Percentiles rank a stretch among this genome's conserved stretches.
phyloP scores from a whole-genome alignment of 179 eudicot species.

The Patellifolia procumbens region DNA sequence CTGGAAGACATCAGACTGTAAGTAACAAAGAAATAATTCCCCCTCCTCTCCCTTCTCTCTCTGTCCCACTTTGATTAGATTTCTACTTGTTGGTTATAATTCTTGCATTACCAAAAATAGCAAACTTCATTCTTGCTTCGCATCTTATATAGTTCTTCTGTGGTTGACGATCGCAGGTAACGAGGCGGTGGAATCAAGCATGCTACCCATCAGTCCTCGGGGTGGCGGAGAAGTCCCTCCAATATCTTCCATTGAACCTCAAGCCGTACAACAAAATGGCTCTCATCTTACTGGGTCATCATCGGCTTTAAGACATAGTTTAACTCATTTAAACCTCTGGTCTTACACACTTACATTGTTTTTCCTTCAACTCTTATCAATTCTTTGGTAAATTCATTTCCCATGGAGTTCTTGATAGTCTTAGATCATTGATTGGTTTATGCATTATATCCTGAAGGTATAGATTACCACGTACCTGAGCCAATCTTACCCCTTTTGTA shows the following conservation, averaged over 20 bases:
- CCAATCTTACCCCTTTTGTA: constrained; percentile 11
- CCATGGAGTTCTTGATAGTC: constrained; percentile 13
- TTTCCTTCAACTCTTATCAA: constrained; percentile 18
- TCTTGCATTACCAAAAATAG: not conserved
- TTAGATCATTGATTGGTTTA: constrained; percentile 27
- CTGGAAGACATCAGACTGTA: constrained; percentile 75
- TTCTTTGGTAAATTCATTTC: constrained; percentile 20
- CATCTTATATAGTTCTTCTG: not conserved
- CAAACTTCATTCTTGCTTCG: not conserved
- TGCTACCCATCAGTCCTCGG: constrained; percentile 48
- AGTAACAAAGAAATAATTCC: constrained; percentile 30
- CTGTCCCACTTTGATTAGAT: not conserved
- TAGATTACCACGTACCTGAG: constrained; percentile 11
- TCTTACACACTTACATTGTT: constrained; percentile 18
- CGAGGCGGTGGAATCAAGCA: constrained; percentile 49
- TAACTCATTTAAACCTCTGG: constrained; percentile 20
- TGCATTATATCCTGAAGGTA: constrained; percentile 18
- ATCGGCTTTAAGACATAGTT: constrained; percentile 9
- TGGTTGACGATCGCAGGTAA: constrained; percentile 50
- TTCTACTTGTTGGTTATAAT: not conserved
- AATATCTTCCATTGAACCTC: constrained; percentile 53
- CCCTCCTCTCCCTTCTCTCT: not conserved
- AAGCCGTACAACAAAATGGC: constrained; percentile 54
- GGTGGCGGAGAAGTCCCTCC: constrained; percentile 44
- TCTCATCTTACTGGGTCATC: constrained; percentile 33